Conservation (phyloP, 164 flowering plant genomes). For the Kingdonia uniflora region DNA sequence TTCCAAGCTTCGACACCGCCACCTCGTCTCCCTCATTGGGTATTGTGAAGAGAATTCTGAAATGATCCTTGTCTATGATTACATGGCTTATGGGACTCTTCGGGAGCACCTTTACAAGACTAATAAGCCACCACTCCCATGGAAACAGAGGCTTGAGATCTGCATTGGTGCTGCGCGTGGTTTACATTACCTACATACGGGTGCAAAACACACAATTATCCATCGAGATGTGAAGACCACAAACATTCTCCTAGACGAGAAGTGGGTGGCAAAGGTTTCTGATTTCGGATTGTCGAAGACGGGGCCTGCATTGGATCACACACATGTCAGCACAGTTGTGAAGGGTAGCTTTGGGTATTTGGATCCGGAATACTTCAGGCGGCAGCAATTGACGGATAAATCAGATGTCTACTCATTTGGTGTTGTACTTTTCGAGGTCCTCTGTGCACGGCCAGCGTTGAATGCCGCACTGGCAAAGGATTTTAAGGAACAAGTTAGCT, state of each 20-base stretch:
- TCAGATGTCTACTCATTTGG: slow-evolving; percentile 49
- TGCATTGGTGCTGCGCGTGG: slow-evolving; percentile 49
- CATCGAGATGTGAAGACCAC: slow-evolving; percentile 48
- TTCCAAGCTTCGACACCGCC: slow-evolving; percentile 36
- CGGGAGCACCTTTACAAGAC: slow-evolving; percentile 38
- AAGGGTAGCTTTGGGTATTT: slow-evolving; percentile 47
- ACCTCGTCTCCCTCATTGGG: slow-evolving; percentile 42
- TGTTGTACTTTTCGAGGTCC: slow-evolving; percentile 36
- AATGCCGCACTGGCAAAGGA: slow-evolving; percentile 17
- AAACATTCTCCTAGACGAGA: slow-evolving; percentile 38
- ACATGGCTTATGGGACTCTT: slow-evolving; percentile 41
- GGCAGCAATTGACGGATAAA: slow-evolving; percentile 37
- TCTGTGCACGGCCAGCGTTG: slow-evolving; percentile 31
- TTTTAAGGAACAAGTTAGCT: slow-evolving; percentile 21
- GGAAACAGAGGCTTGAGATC: slow-evolving; percentile 39
- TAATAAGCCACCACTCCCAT: slow-evolving; percentile 26
- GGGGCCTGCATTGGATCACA: slow-evolving; percentile 30
- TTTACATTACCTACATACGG: slow-evolving; percentile 40
- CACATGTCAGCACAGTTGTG: slow-evolving; percentile 41
- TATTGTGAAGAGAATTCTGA: slow-evolving; percentile 35
- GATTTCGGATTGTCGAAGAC: slow-evolving; percentile 42
- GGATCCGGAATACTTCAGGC: slow-evolving; percentile 44
- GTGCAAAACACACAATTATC: slow-evolving; percentile 37
- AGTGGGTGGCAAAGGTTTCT: slow-evolving; percentile 48
- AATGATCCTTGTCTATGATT: slow-evolving; percentile 44